Conservation (phyloP, 257 asterid genomes). For the Primulina eburnea region DNA sequence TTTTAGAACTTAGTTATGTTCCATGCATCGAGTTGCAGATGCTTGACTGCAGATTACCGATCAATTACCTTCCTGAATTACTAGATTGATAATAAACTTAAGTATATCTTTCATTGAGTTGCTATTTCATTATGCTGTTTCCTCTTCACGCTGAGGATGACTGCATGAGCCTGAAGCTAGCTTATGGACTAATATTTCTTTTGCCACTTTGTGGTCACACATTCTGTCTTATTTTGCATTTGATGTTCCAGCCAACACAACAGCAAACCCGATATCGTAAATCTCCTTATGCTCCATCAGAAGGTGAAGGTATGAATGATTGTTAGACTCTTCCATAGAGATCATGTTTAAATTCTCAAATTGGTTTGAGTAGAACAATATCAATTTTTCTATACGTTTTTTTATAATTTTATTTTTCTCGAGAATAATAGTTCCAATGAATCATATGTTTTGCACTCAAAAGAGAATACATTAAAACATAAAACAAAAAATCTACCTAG, state of each 20-base stretch:
- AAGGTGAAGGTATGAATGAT: constrained; percentile 70
- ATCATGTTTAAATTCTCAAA: background rate
- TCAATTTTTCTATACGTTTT: background rate
- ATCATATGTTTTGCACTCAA: background rate
- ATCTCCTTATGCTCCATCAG: constrained; percentile 86
- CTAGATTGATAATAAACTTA: background rate
- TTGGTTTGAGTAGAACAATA: background rate
- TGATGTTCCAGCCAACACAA: constrained; percentile 70
- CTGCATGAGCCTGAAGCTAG: background rate
- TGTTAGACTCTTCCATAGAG: background rate
- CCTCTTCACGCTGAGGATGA: background rate
- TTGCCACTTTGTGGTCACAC: constrained; percentile 19
- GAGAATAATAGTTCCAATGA: background rate
- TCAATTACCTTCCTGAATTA: background rate
- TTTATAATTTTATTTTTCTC: background rate
- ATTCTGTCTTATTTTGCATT: constrained; percentile 27
- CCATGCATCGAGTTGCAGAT: background rate
- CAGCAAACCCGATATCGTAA: constrained; percentile 96
- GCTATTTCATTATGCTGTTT: background rate
- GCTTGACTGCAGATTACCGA: background rate
- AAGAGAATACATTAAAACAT: background rate
- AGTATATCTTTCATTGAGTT: constrained; percentile 1
- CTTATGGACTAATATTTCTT: constrained; percentile 6
- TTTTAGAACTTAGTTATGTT: background rate
- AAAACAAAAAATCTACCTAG: background rate